Evolutionary conservation across 805 yeast genomes (phyloP).

Genomic region (Nakazawaea peltata): DNA sequence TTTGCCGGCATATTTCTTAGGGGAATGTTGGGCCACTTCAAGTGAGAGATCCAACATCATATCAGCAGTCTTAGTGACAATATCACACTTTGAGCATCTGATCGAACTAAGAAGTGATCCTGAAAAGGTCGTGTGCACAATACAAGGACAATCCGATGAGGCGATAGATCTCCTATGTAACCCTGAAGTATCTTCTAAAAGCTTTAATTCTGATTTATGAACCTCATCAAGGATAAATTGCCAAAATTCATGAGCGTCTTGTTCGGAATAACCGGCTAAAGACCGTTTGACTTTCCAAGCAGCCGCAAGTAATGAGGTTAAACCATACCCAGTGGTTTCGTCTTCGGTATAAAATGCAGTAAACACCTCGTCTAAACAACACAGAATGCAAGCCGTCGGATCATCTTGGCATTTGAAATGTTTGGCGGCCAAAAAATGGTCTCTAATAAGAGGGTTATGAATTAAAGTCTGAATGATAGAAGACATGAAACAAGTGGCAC

Average conservation of each 20-base stretch:
- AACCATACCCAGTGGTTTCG: constrained; percentile 64
- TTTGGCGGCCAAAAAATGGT: constrained; percentile 66
- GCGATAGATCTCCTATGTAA: no score
- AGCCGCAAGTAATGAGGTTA: constrained; percentile 71
- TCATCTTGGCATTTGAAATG: constrained; percentile 49
- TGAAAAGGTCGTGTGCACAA: constrained; percentile 74
- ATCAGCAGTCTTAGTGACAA: constrained; percentile 64
- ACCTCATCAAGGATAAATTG: constrained; percentile 84
- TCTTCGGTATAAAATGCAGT: constrained; percentile 63
- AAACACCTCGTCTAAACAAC: constrained; percentile 77
- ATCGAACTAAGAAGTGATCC: constrained; percentile 80
- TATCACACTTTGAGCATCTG: constrained; percentile 60
- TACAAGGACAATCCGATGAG: constrained; percentile 51
- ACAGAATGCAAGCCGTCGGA: constrained; percentile 58
- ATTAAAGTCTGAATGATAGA: constrained; percentile 82
- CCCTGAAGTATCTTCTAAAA: constrained; percentile 1
- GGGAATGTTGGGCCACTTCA: constrained; percentile 41
- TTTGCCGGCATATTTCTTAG: constrained; percentile 18
- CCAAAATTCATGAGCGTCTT: constrained; percentile 98
- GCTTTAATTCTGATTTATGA: constrained; percentile 40
- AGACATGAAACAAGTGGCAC: constrained; percentile 96
- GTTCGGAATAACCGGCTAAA: constrained; percentile 93
- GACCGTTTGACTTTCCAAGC: constrained; percentile 82
- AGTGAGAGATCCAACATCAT: constrained; percentile 87
- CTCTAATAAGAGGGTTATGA: constrained; percentile 83